A percentile compares a stretch with the other conserved stretches of the same genome.
Conservation (phyloP, 495 filamentous ascomycete species). For the Daldinia childiae region DNA sequence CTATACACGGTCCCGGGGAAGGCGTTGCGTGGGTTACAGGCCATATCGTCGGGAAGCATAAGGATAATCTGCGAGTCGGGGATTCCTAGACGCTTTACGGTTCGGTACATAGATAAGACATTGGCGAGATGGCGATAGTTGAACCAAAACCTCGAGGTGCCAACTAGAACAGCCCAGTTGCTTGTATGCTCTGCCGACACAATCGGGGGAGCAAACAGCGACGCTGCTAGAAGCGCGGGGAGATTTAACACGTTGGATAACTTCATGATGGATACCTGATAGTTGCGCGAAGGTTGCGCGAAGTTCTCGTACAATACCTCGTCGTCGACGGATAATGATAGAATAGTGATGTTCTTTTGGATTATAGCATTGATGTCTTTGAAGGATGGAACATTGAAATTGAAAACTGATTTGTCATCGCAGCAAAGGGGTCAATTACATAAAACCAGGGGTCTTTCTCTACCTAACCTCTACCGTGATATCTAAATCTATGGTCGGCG, state of each 20-base stretch:
- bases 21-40: conserved; percentile 97
- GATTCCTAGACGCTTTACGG: conserved; percentile 96
- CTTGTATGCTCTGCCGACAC: conserved; percentile 84
- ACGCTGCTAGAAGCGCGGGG: conserved; percentile 53
- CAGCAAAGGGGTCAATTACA: conserved; percentile 3
- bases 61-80: conserved; percentile 99
- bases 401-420: conserved; percentile 22
- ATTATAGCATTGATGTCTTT: not conserved
- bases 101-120: conserved; percentile 96
- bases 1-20: conserved; percentile 99
- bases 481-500: conserved; percentile 9
- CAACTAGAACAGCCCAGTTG: conserved; percentile 98
- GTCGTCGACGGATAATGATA: not conserved
- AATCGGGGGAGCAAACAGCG: conserved; percentile 54
- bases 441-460: conserved; percentile 16
- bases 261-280: conserved; percentile 47
- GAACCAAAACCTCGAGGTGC: conserved; percentile 99
- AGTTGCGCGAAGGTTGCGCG: not conserved
- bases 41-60: conserved; percentile 99
- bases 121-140: conserved; percentile 99
- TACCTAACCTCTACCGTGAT: conserved; percentile 3
- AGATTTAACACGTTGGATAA: conserved; percentile 49
- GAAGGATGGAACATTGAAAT: conserved; percentile 11
- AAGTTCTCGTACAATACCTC: not conserved
- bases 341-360: conserved; percentile 11